Evolutionary conservation across 2,329 filamentous ascomycete genomes (phyloP).

Genomic region (Ilyonectria robusta): DNA sequence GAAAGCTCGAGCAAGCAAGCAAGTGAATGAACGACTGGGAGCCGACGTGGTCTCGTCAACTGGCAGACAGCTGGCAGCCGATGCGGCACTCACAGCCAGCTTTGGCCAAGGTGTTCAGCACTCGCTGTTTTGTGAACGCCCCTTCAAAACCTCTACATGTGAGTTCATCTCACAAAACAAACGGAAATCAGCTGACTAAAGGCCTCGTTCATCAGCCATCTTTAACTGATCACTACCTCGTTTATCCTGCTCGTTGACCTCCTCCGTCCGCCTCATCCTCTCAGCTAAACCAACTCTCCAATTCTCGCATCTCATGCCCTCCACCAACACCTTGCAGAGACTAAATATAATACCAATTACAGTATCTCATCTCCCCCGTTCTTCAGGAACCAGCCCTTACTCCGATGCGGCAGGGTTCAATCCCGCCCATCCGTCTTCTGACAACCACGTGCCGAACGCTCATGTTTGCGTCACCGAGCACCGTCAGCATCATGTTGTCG

Average conservation of each 20-base stretch:
- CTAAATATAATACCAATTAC: conserved; percentile 2
- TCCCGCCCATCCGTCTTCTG: conserved; percentile 11
- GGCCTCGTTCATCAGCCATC: conserved; percentile 15
- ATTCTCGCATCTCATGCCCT: neutral
- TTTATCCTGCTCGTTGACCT: conserved; percentile 1
- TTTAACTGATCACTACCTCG: neutral
- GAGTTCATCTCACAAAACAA: neutral
- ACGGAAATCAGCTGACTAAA: neutral
- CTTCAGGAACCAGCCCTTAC: conserved; percentile 29
- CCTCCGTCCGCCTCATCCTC: neutral
- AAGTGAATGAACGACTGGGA: neutral
- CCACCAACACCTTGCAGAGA: conserved; percentile 4
- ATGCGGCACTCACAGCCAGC: neutral
- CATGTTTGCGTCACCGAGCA: neutral
- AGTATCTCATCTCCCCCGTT: conserved; percentile 4
- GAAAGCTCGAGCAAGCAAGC: neutral
- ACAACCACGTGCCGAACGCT: neutral
- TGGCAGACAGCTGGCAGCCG: conserved; percentile 12
- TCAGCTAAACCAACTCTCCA: neutral
- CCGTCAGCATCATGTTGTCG: neutral
- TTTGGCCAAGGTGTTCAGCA: neutral
- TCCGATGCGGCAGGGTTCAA: conserved; percentile 4
- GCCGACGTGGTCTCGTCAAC: neutral
- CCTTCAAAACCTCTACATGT: neutral
- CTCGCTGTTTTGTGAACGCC: neutral